Evolutionary conservation across 768 basidiomycete genomes (phyloP).

Genomic region (Tylopilus felleus): DNA sequence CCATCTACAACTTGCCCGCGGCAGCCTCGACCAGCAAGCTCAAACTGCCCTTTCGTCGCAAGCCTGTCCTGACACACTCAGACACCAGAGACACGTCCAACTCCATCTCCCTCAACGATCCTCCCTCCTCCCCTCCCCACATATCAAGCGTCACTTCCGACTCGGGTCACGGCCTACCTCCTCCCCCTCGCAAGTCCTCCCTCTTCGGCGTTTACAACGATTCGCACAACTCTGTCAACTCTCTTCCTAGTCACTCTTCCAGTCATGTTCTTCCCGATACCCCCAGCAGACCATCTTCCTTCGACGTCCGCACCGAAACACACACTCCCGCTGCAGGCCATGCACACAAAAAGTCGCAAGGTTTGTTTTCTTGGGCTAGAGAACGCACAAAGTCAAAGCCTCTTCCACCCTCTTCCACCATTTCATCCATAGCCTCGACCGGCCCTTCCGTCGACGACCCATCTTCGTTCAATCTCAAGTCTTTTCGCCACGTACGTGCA

Average conservation of each 20-base stretch:
- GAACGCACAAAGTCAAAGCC: constrained; percentile 37
- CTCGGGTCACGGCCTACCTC: constrained; percentile 42
- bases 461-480: constrained; percentile 65
- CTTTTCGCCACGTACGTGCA: constrained; percentile 66
- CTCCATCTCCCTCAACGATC: constrained; percentile 19
- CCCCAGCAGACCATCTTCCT: constrained; percentile 14
- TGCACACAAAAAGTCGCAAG: constrained; percentile 34
- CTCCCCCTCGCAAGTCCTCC: constrained; percentile 61
- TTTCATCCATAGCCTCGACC: constrained; percentile 29
- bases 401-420: constrained; percentile 30
- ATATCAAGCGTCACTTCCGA: constrained; percentile 43
- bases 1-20: constrained; percentile 24
- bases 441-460: constrained; percentile 18
- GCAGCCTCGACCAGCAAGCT: constrained; percentile 42
- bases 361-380: constrained; percentile 35
- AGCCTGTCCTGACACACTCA: constrained; percentile 19
- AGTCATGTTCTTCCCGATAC: constrained; percentile 17
- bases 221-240: constrained; percentile 50
- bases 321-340: constrained; percentile 15
- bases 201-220: constrained; percentile 61
- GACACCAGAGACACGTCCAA: constrained; percentile 1
- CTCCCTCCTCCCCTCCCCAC: constrained; percentile 29
- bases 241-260: constrained; percentile 48
- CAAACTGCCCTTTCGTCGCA: constrained; percentile 44
- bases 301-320: constrained; percentile 9